Percentiles rank a stretch among this genome's conserved stretches.
Evolutionary conservation across 2,329 filamentous ascomycete genomes (phyloP).

Genomic region (Remersonia thermophila): DNA sequence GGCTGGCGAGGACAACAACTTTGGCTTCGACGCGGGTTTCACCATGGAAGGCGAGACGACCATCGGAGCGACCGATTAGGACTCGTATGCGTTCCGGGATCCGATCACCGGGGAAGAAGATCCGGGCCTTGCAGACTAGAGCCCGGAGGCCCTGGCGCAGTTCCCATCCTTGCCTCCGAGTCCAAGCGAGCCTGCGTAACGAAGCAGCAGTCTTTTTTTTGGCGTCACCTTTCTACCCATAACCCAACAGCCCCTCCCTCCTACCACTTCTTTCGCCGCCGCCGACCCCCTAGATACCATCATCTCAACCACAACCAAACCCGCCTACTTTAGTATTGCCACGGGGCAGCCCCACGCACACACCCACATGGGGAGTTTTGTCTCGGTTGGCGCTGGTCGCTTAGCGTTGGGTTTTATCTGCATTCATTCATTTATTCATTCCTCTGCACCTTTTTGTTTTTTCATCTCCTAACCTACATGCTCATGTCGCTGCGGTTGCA

Average conservation of each 20-base stretch:
- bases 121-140: too few relatives aligned
- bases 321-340: background rate
- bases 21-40: slow-evolving; percentile 44
- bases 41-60: slow-evolving; percentile 45
- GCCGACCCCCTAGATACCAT: background rate
- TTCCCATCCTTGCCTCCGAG: too few relatives aligned
- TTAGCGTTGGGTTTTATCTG: background rate
- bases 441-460: slow-evolving; percentile 2
- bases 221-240: too few relatives aligned
- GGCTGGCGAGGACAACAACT: slow-evolving; percentile 33
- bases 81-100: background rate
- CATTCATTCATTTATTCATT: slow-evolving; percentile 4
- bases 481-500: too few relatives aligned
- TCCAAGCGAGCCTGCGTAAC: too few relatives aligned
- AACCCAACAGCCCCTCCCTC: too few relatives aligned
- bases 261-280: too few relatives aligned
- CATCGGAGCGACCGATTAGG: slow-evolving; percentile 43
- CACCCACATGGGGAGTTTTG: too few relatives aligned
- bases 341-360: too few relatives aligned
- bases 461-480: background rate
- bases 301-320: background rate
- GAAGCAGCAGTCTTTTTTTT: too few relatives aligned
- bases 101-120: too few relatives aligned
- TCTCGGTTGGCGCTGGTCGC: slow-evolving; percentile 4
- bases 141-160: too few relatives aligned